Conservation (phyloP, 2,329 filamentous ascomycete genomes). For the Penicillium sp. region DNA sequence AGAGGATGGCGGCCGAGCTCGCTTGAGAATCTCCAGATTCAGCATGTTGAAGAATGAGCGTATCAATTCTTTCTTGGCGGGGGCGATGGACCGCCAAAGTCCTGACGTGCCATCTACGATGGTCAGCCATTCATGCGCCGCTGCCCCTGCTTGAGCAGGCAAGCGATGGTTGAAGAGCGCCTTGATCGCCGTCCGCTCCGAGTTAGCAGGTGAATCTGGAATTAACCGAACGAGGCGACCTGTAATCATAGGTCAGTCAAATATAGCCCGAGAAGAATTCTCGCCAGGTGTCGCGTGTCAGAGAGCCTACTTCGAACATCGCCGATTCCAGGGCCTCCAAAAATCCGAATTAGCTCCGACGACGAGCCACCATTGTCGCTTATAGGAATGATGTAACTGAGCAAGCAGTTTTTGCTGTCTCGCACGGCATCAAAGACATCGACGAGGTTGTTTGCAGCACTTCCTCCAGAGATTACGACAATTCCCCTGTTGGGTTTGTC, state of each 20-base stretch:
- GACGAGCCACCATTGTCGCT: slow-evolving; percentile 95
- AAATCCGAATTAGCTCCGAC: slow-evolving; percentile 89
- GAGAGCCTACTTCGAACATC: slow-evolving; percentile 68
- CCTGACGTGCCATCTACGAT: slow-evolving; percentile 80
- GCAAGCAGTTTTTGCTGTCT: slow-evolving; percentile 64
- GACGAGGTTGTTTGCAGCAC: slow-evolving; percentile 90
- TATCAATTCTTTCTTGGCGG: slow-evolving; percentile 74
- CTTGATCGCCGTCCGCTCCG: slow-evolving; percentile 74
- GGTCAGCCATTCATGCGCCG: slow-evolving; percentile 79
- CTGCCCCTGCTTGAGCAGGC: slow-evolving; percentile 60
- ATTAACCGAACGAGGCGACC: slow-evolving; percentile 89
- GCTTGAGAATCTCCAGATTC: slow-evolving; percentile 77
- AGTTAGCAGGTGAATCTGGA: slow-evolving; percentile 61
- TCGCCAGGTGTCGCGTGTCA: neutral
- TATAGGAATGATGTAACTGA: slow-evolving; percentile 91
- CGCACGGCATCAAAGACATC: slow-evolving; percentile 77
- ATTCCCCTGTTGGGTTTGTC: slow-evolving; percentile 55
- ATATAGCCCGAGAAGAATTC: neutral
- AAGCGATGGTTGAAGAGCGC: slow-evolving; percentile 86
- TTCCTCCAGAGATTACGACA: slow-evolving; percentile 88
- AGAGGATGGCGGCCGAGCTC: slow-evolving; percentile 67
- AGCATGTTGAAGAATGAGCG: slow-evolving; percentile 75
- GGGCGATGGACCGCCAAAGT: slow-evolving; percentile 72
- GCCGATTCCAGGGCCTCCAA: slow-evolving; percentile 86
- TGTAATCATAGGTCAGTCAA: slow-evolving; percentile 38